Base-by-base conservation (phyloP, 768 basidiomycete species). In the Lentinula boryana region DNA sequence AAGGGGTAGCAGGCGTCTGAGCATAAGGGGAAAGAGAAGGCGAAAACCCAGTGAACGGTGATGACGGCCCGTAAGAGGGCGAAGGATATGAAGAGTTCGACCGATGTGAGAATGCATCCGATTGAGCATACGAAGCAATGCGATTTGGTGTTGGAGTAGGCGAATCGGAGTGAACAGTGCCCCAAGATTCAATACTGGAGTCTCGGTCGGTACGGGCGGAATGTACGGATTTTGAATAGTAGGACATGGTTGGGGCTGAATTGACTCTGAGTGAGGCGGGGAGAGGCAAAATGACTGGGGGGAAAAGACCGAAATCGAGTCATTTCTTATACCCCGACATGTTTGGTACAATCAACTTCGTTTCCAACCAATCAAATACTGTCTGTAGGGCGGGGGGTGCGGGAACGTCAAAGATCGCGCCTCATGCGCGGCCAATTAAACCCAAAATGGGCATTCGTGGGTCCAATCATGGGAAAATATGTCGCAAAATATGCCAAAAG, bases 241-340 rank as follows among this genome's bases (percentile, higher is more conserved):
- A 5, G 6, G 57, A 40, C 36, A 46, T 23, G 23, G 3, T 27
- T 27, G 3, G 27, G 41, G 40, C 15, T 10, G 56, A 10, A 57
- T 57, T 31, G 44, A 23, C 7, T 23, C 18, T 48, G 13, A 6
- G 27, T 16, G 16, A 58, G 44, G 23, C 36, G 33, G 41, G 27
- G 43, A 27, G 48, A 35, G 36, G 43, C 43, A 58, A 46, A 58
- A 32, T 32, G 32, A 58, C 21, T 48, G 43, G 41, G 57, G 36
- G 15, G 32, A 38, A 41, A 35, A 58, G 13, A 50, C 44, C n/a
- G 18, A 12, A 8, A 5, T 46, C 36, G 57, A 58, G 57, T 58
- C 57, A 58, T 58, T 58, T 58, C 57, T 58, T 58, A 48, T 48
- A 48, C 27, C 56, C 32, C 40, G 10, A 35, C 44, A 27, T 58